Conservation (phyloP, 2,329 filamentous ascomycete species). For the Tolypocladium tropicale region DNA sequence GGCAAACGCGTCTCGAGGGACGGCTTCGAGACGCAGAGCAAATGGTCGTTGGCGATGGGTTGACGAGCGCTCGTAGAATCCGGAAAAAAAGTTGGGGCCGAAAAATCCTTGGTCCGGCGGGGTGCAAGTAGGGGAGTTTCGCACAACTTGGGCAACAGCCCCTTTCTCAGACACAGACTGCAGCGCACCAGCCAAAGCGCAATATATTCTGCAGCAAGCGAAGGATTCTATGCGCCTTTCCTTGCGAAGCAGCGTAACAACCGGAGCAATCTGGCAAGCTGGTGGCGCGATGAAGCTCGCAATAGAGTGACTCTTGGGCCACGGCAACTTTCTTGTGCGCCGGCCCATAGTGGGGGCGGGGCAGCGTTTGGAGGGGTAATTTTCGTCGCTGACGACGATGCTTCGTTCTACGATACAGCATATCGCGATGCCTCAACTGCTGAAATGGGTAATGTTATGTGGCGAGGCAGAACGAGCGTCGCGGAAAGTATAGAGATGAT, state of each 20-base stretch:
- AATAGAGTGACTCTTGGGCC: neutral
- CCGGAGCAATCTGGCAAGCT: no score
- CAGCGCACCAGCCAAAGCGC: neutral
- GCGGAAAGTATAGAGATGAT: no score
- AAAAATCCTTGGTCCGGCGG: neutral
- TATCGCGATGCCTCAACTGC: no score
- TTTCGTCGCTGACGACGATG: no score
- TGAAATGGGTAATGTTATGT: no score
- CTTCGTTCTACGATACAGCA: neutral
- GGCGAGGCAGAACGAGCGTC: no score
- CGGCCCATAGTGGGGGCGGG: conserved; percentile 1
- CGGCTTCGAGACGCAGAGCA: neutral
- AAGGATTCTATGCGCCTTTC: neutral
- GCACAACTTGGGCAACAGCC: neutral
- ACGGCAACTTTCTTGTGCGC: neutral
- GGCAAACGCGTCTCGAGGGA: neutral
- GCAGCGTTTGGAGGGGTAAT: neutral
- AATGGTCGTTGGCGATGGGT: neutral
- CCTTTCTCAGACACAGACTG: neutral
- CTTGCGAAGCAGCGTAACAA: no score
- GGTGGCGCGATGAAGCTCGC: neutral
- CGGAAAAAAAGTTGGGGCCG: neutral
- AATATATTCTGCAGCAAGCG: neutral
- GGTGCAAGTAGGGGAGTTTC: no score
- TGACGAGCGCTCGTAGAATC: neutral